Evolutionary conservation across 192 early-diverging fungal genomes (phyloP), one percentile per base, ranked within the genome.

Genomic region (Haplosporangium gracile): DNA sequence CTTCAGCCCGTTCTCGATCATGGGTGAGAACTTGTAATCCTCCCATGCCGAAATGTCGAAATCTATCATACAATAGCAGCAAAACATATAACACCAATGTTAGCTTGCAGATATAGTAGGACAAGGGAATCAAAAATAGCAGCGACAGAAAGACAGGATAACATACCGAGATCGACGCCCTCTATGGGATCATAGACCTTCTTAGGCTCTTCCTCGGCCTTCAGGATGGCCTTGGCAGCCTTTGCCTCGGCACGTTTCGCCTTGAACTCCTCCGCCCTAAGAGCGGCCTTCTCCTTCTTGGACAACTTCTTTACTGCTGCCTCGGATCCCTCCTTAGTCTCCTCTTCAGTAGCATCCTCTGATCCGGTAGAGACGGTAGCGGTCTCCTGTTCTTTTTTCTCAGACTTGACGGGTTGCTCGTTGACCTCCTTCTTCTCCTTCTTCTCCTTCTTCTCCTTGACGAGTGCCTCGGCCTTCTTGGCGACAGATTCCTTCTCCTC

Each of bases 1-100:
- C 69, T 90, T 90, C 43, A 99, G 91, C 0, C 91, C 96, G 43
- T 95, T 89, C 39, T 93, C 84, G 42, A 98, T 88, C 18, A 78
- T 43, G 5, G 90, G 65, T 16, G 91, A 85, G 8, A 98, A 77
- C 0, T 91, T 91, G 51, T 95, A 92, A 1, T 76, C 69, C 36
- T 89, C 78, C 98, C 98, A 99, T 4, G 92, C 93, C 32, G 96
- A 92, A 22, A 93, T 89, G 79, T 95, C 93, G 36, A 95, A 89
- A 26, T 90, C 93, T 88, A 63, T n/a, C 40, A 78, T 70, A 68
- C 76, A 77, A 49, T 75, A 74, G 55, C n/a, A 53, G 26, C 3
- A 47, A 40, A 47, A 69, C 34, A 76, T 4, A 26, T 24, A 39
- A 63, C 3, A 15, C 20, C 22, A 39, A 32, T 32, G 45, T 32